Percentiles rank a stretch among this genome's conserved stretches.
phyloP scores from a whole-genome alignment of 108 stramenopile species.

The Cyclotella atomus region DNA sequence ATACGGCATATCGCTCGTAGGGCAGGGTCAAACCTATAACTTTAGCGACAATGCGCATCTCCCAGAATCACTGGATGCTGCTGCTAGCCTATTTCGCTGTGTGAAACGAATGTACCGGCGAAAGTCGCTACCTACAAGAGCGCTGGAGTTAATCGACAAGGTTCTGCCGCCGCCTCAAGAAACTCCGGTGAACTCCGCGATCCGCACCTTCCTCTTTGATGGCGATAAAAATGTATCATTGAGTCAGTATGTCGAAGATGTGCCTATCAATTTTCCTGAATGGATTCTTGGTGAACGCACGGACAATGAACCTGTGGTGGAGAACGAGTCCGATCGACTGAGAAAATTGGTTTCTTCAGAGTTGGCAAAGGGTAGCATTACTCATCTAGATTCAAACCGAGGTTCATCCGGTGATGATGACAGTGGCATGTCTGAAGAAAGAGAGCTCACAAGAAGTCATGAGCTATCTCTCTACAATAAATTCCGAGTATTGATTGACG shows the following conservation, averaged over 20 bases:
- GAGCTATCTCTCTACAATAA: constrained; percentile 73
- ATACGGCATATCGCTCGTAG: constrained; percentile 66
- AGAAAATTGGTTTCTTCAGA: constrained; percentile 60
- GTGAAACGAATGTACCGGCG: constrained; percentile 68
- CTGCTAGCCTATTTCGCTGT: constrained; percentile 81
- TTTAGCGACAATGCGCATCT: constrained; percentile 6
- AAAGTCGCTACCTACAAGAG: constrained; percentile 70
- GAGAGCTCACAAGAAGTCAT: constrained; percentile 51
- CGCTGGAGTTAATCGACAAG: constrained; percentile 63
- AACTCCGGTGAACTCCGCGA: constrained; percentile 49
- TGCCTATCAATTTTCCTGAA: constrained; percentile 39
- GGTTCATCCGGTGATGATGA: constrained; percentile 38
- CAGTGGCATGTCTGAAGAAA: constrained; percentile 50
- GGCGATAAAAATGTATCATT: constrained; percentile 31
- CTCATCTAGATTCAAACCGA: constrained; percentile 37
- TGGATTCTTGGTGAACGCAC: constrained; percentile 38
- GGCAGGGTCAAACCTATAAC: constrained; percentile 26
- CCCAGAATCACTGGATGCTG: constrained; percentile 71
- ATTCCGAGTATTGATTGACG: constrained; percentile 76
- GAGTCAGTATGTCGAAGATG: background rate
- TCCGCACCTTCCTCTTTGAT: constrained; percentile 65
- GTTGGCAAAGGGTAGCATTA: constrained; percentile 67
- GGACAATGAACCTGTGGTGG: background rate
- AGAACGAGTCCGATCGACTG: constrained; percentile 38
- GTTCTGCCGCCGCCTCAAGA: constrained; percentile 63